phyloP scores from a whole-genome alignment of 2,329 filamentous ascomycete genomes.

The Triangularia verruculosa region DNA sequence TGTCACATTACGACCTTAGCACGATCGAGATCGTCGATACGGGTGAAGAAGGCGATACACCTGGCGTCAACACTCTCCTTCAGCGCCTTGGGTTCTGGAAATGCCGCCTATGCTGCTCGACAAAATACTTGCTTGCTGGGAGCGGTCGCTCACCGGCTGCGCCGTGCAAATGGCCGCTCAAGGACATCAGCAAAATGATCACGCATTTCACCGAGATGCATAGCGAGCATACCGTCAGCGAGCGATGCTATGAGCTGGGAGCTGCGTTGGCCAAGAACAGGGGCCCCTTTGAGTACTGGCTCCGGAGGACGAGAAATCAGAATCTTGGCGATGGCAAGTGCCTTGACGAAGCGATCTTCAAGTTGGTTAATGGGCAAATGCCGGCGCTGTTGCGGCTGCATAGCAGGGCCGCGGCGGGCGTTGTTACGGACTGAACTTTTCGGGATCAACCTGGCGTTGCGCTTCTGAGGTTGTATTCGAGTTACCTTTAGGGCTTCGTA shows the following conservation, averaged over 20 bases:
- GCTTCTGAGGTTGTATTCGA: too few species aligned
- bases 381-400: conserved; percentile 36
- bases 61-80: conserved; percentile 27
- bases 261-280: conserved; percentile 42
- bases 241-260: conserved; percentile 44
- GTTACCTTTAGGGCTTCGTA: too few species aligned
- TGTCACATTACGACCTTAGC: background rate
- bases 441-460: too few species aligned
- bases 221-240: conserved; percentile 40
- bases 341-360: conserved; percentile 38
- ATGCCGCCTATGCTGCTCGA: conserved; percentile 43
- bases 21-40: background rate
- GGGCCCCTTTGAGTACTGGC: conserved; percentile 48
- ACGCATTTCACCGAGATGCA: conserved; percentile 48
- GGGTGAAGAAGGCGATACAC: background rate
- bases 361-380: conserved; percentile 37
- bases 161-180: conserved; percentile 47
- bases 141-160: conserved; percentile 41
- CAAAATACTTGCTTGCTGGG: conserved; percentile 43
- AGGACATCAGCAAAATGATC: conserved; percentile 46
- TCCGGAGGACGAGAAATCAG: conserved; percentile 40
- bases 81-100: conserved; percentile 47
- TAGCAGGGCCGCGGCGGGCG: conserved; percentile 31
- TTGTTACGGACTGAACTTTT: conserved; percentile 18
- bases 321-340: conserved; percentile 34